Base-by-base conservation (phyloP, 148 eudicot genomes). In the Chenopodium berlandieri region DNA sequence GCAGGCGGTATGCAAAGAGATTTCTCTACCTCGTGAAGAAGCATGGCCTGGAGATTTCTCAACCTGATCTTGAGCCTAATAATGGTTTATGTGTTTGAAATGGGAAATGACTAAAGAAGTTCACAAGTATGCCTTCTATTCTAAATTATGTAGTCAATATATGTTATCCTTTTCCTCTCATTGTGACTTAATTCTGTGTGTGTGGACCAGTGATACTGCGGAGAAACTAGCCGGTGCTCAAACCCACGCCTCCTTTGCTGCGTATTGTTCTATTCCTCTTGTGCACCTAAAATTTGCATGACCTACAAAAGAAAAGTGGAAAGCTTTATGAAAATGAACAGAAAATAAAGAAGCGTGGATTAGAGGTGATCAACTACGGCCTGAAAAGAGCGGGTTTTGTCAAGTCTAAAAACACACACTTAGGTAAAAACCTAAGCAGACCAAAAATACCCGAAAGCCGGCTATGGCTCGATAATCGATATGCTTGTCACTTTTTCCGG, bases 61-160 rank as follows among this genome's bases (percentile, higher is more conserved):
- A 93, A 71, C 97, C 97, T 10, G 97, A 93, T 82, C 92, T 93
- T 82, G 94, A 93, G 84, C 94, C 97, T 76, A 91, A 93, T 80
- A 90, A 90, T 85, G 94, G 97, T 64, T 85, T 91, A 2, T 2
- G 37, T 34, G 37, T 34, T 34, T 34, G 86, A 91, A 94, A 14
- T 93, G 97, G 97, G 90, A 91, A 78, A 93, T 93, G 97, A 93
- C 94, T 23, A 91, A 90, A 90, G 91, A 90, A 90, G 91, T 93
- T 50, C 97, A 91, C 92, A 93, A 91, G 97, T 93, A 90, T 67
- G 94, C 37, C 80, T 80, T 52, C 16, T 60, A n/a, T 65, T 63
- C 66, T 76, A 5, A 54, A 52, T 69, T 27, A 19, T 75, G 37
- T 69, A 32, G 25, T 32, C 69, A 69, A 32, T 34, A 34, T 34